These are phyloP conservation scores for Blastobotrys persicus DNA, from an alignment of 1,139 yeast genomes.

Conservation along the genomic window DNA sequence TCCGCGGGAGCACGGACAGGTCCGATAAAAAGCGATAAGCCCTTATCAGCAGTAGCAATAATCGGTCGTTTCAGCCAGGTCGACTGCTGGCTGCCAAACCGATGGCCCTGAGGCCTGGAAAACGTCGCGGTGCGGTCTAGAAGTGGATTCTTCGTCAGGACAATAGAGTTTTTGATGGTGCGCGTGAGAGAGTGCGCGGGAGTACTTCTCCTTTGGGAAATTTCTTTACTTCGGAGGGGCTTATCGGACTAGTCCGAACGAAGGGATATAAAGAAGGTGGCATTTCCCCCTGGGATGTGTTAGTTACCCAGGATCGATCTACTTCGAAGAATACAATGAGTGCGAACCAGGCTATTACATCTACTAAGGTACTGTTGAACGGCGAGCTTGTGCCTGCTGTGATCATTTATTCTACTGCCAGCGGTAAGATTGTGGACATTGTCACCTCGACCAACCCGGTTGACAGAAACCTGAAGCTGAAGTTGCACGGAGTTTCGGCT, in stretches of 20 bases:
- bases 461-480: constrained; percentile 25
- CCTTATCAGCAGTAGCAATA: not conserved
- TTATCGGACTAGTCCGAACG: not conserved
- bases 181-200: not conserved
- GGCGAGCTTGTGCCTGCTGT: constrained; percentile 61
- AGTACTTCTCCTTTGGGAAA: not conserved
- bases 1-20: not conserved
- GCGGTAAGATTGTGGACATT: constrained; percentile 66
- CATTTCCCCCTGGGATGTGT: not conserved
- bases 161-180: not conserved
- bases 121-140: too few relatives aligned
- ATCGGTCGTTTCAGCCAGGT: not conserved
- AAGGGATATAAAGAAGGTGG: not conserved
- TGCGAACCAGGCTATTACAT: constrained; percentile 50
- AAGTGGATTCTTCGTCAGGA: too few relatives aligned
- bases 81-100: not conserved
- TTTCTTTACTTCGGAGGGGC: too few relatives aligned
- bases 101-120: not conserved
- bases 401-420: constrained; percentile 54
- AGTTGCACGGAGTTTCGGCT: constrained; percentile 30
- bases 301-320: not conserved
- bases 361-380: constrained; percentile 59
- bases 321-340: not conserved
- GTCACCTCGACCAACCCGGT: constrained; percentile 42
- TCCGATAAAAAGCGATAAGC: not conserved